Percentiles rank a stretch among this genome's conserved stretches.
phyloP scores from a whole-genome alignment of 1,284 basidiomycete species.

The Heterobasidion occidentale region DNA sequence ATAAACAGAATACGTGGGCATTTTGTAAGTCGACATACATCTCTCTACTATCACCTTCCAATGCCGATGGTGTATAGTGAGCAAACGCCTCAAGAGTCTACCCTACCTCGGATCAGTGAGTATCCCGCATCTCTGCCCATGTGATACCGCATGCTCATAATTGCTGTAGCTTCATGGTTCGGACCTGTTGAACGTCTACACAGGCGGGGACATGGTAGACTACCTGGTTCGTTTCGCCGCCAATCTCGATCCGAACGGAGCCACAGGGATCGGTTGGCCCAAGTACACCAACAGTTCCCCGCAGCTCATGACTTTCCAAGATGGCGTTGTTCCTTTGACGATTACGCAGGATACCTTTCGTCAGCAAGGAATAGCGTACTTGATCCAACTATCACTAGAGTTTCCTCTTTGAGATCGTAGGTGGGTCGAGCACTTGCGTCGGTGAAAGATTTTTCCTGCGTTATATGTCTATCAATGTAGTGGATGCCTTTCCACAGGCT shows the following conservation, averaged over 20 bases:
- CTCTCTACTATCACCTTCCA: not conserved
- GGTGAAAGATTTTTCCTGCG: too few relatives aligned
- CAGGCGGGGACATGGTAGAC: constrained; percentile 7
- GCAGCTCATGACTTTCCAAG: constrained; percentile 36
- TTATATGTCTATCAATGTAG: too few relatives aligned
- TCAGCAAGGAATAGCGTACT: not conserved
- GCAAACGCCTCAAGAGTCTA: constrained; percentile 8
- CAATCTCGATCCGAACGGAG: constrained; percentile 40
- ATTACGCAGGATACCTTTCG: not conserved
- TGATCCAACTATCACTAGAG: not conserved
- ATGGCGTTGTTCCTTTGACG: constrained; percentile 12
- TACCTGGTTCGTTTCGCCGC: constrained; percentile 24
- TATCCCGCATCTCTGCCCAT: not conserved
- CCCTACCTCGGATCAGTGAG: constrained; percentile 11
- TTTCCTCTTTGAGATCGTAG: not conserved
- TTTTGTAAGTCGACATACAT: not conserved
- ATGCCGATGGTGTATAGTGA: constrained; percentile 2
- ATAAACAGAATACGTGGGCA: not conserved
- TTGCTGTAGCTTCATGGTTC: constrained; percentile 25
- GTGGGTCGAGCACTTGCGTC: too few relatives aligned
- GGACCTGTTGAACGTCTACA: constrained; percentile 27
- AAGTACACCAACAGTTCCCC: constrained; percentile 30
- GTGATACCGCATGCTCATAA: not conserved
- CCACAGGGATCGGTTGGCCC: constrained; percentile 34
- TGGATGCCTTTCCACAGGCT: too few relatives aligned